These are phyloP conservation scores for Rhizoctonia solani DNA, from an alignment of 1,284 basidiomycete genomes.

Conservation along the genomic window DNA sequence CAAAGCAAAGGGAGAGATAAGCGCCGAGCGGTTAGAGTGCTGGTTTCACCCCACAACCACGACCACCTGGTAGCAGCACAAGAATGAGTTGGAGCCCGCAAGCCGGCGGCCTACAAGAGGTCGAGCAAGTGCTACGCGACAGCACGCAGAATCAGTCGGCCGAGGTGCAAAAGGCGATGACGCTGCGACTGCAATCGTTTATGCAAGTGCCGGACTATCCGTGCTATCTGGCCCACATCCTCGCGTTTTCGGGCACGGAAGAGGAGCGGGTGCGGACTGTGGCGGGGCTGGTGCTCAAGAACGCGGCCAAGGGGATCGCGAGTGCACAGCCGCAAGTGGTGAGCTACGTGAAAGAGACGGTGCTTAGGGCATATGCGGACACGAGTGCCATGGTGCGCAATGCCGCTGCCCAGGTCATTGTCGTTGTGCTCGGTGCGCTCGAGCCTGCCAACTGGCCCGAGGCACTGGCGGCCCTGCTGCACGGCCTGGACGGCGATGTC, in stretches of 20 bases:
- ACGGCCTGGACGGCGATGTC: slow-evolving; percentile 60
- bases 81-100: slow-evolving; percentile 86
- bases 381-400: slow-evolving; percentile 83
- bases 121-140: slow-evolving; percentile 81
- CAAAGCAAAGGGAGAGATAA: neutral
- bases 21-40: slow-evolving; percentile 9
- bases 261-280: slow-evolving; percentile 91
- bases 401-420: slow-evolving; percentile 89
- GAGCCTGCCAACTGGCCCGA: slow-evolving; percentile 93
- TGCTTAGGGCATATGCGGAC: slow-evolving; percentile 75
- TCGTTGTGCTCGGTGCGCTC: slow-evolving; percentile 80
- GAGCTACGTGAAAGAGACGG: slow-evolving; percentile 79
- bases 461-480: slow-evolving; percentile 81
- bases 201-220: slow-evolving; percentile 92
- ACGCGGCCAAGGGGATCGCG: slow-evolving; percentile 79
- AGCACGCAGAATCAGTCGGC: slow-evolving; percentile 73
- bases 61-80: slow-evolving; percentile 41
- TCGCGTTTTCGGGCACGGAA: slow-evolving; percentile 78
- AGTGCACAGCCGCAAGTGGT: slow-evolving; percentile 67
- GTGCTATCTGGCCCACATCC: slow-evolving; percentile 94
- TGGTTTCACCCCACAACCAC: slow-evolving; percentile 7
- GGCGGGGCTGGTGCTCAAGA: slow-evolving; percentile 97
- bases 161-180: slow-evolving; percentile 71
- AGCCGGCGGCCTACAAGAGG: slow-evolving; percentile 77
- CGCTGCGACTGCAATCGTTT: slow-evolving; percentile 86